Conservation (phyloP, 2,329 filamentous ascomycete species). For the Xylariaceae sp. region DNA sequence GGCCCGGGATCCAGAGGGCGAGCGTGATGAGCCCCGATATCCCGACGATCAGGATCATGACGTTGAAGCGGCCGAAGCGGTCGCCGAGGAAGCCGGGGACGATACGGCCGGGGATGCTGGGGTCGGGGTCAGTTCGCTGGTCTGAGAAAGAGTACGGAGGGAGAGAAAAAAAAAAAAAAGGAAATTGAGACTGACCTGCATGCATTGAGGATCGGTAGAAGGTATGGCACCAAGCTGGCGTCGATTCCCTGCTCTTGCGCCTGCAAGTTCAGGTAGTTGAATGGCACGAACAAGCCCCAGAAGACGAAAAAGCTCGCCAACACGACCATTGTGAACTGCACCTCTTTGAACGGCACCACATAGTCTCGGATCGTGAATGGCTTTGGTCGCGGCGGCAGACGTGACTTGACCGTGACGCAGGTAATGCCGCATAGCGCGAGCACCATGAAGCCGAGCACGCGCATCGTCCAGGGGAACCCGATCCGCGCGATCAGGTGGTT, state of each 20-base stretch:
- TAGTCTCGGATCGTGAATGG: constrained; percentile 46
- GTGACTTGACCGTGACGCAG: constrained; percentile 29
- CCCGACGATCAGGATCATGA: constrained; percentile 41
- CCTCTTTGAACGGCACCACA: constrained; percentile 40
- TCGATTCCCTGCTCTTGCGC: constrained; percentile 11
- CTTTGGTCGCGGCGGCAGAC: constrained; percentile 29
- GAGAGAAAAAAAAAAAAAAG: too few species aligned
- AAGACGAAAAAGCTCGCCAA: constrained; percentile 10
- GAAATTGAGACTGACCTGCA: too few species aligned
- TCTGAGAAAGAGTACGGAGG: too few species aligned
- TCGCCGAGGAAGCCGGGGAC: constrained; percentile 44
- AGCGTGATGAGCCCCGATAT: constrained; percentile 36
- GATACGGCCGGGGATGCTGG: constrained; percentile 39
- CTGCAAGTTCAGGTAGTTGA: constrained; percentile 13
- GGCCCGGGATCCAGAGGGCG: constrained; percentile 38
- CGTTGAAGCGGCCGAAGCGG: constrained; percentile 35
- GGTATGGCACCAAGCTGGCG: constrained; percentile 9
- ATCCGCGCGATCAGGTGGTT: constrained; percentile 45
- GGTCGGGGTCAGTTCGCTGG: too few species aligned
- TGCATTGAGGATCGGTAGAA: constrained; percentile 13
- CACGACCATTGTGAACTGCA: constrained; percentile 20
- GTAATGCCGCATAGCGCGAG: constrained; percentile 27
- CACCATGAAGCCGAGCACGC: constrained; percentile 33
- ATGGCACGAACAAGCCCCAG: constrained; percentile 14
- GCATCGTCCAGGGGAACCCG: constrained; percentile 38